phyloP scores from a whole-genome alignment of 2,329 filamentous ascomycete species.

The Lojkania enalia region DNA sequence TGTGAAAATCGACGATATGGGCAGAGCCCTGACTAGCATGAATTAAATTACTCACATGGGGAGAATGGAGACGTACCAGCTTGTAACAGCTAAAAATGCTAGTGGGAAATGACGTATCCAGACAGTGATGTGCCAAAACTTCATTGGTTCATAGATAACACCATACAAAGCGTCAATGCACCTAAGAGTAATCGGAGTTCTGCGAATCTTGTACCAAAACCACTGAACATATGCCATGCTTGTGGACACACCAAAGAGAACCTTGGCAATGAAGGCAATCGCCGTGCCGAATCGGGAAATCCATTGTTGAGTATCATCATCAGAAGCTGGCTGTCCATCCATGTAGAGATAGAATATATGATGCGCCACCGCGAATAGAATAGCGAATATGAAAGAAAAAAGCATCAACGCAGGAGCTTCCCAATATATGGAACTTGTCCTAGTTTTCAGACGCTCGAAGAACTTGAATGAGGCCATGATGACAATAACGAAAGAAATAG shows the following conservation, averaged over 20 bases:
- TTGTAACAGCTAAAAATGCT: constrained; percentile 6
- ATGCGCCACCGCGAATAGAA: constrained; percentile 2
- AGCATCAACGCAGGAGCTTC: not conserved
- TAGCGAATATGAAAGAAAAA: not conserved
- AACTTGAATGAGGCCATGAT: no score
- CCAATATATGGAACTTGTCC: not conserved
- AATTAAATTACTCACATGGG: no score
- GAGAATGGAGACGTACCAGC: no score
- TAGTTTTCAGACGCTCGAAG: no score
- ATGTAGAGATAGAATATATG: constrained; percentile 6
- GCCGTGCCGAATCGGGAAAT: constrained; percentile 3
- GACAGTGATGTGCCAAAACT: constrained; percentile 2
- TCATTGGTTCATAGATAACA: constrained; percentile 3
- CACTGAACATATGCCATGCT: constrained; percentile 8
- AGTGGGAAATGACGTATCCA: constrained; percentile 1
- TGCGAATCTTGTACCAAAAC: constrained; percentile 8
- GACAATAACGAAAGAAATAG: no score
- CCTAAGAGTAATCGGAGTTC: constrained; percentile 1
- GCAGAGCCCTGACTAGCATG: constrained; percentile 3
- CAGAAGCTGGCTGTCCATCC: constrained; percentile 1
- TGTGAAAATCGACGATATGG: constrained; percentile 8
- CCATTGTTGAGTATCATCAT: constrained; percentile 6
- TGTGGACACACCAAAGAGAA: constrained; percentile 1
- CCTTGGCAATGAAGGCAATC: constrained; percentile 8
- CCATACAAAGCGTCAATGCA: constrained; percentile 7